These are phyloP conservation scores for Thermoascus crustaceus DNA, from an alignment of 2,329 filamentous ascomycete genomes.

Conservation along the genomic window DNA sequence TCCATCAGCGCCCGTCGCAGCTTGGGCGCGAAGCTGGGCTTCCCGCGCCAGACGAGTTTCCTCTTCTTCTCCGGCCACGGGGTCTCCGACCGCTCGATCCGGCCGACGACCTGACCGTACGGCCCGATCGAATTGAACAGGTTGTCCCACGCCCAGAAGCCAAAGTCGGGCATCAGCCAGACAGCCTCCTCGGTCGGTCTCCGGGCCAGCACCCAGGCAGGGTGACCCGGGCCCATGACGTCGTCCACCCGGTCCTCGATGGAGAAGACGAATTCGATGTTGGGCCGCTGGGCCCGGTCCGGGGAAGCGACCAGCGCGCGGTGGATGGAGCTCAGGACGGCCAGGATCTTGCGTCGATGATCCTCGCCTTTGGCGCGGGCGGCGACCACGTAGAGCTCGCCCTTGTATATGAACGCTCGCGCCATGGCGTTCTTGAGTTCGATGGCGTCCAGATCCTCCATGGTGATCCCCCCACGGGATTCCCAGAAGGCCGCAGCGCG, in stretches of 20 bases:
- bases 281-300: conserved; percentile 24
- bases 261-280: conserved; percentile 42
- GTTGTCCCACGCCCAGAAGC: conserved; percentile 44
- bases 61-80: conserved; percentile 31
- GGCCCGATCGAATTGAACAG: conserved; percentile 26
- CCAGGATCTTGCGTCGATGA: conserved; percentile 31
- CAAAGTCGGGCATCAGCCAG: conserved; percentile 48
- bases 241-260: conserved; percentile 38
- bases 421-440: conserved; percentile 25
- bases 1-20: conserved; percentile 34
- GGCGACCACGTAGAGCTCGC: conserved; percentile 25
- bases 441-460: conserved; percentile 22
- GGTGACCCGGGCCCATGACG: conserved; percentile 23
- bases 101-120: conserved; percentile 28
- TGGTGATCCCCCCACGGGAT: conserved; percentile 16
- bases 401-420: conserved; percentile 24
- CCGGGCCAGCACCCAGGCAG: conserved; percentile 39
- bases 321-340: conserved; percentile 41
- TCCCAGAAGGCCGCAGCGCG: conserved; percentile 25
- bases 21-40: conserved; percentile 34
- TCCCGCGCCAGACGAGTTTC: conserved; percentile 44
- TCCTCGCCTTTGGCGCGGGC: conserved; percentile 26
- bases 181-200: conserved; percentile 32
- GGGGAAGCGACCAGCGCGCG: conserved; percentile 38
- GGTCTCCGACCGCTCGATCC: conserved; percentile 18